Evolutionary conservation across 176 grass and related monocot genomes (phyloP), one percentile per base, ranked within the genome.

Genomic region (Zoysia japonica): DNA sequence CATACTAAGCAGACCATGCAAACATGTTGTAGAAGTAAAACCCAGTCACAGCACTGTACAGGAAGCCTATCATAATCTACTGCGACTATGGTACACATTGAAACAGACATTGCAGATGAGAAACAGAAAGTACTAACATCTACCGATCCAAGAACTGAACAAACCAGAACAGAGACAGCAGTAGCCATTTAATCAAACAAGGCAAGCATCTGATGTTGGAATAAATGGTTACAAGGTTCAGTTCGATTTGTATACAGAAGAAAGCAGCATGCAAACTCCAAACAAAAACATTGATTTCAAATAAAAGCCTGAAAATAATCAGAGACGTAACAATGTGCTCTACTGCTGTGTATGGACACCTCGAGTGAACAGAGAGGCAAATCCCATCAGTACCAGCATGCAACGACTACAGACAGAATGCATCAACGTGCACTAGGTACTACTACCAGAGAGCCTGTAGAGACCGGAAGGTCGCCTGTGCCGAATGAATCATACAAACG

Each of bases 211-310:
- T 17, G 42, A 73, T 71, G 39, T 70, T 10, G 64, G 38, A 42
- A 74, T 60, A 39, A 59, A 83, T 47, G 51, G 77, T 57, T n/a
- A 65, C 65, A 76, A 64, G 40, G 15, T 35, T 9, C 63, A 55
- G 19, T 49, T 70, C 62, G 17, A 28, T 68, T 68, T 37, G 66
- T 9, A 28, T 71, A 84, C 46, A 42, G 57, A 76, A 42, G 28
- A 76, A 79, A 59, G n/a, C 45, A 79, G 54, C 83, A 90, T 86
- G 88, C 73, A 79, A 79, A n/a, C 70, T 66, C 40, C 6, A 77
- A 77, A 71, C 61, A 7, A 70, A 76, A 74, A 67, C 78, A 78
- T 28, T 28, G 28, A 60, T 12, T 77, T 78, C 50, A 81, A 77
- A 51, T 47, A 4, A 56, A 66, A 70, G 65, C 28, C 70, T 55